Evolutionary conservation across 2,329 filamentous ascomycete species (phyloP).

Genomic region (Hypoxylon rubiginosum): DNA sequence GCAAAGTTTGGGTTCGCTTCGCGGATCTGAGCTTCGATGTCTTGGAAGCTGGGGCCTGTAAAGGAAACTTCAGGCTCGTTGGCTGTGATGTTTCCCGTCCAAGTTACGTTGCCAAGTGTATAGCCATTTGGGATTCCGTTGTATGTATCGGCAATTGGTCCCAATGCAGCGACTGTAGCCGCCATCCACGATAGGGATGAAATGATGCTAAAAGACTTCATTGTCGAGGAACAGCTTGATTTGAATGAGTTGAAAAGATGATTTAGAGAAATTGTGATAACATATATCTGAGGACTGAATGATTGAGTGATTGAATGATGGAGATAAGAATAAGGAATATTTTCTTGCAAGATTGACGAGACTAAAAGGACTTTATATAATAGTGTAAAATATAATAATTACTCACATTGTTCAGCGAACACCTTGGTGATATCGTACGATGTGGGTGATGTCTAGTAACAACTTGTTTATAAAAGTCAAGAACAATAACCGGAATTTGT

Average conservation of each 20-base stretch:
- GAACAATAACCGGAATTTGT: too few species aligned
- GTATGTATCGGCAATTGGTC: too few species aligned
- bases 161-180: not conserved
- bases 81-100: slow-evolving; percentile 25
- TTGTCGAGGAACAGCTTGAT: not conserved
- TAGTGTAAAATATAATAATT: not conserved
- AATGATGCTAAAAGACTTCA: slow-evolving; percentile 15
- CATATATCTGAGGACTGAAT: not conserved
- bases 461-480: too few species aligned
- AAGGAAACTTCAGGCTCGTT: slow-evolving; percentile 22
- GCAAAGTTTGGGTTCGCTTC: slow-evolving; percentile 19
- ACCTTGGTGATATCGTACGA: not conserved
- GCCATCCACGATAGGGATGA: slow-evolving; percentile 4
- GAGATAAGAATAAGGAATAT: not conserved
- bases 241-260: not conserved
- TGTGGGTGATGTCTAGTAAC: not conserved
- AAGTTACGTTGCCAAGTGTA: slow-evolving; percentile 22
- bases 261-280: not conserved
- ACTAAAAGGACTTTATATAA: not conserved
- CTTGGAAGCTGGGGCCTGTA: slow-evolving; percentile 22
- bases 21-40: slow-evolving; percentile 31
- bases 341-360: not conserved
- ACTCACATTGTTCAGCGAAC: not conserved
- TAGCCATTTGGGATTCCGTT: slow-evolving; percentile 19
- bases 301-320: not conserved